phyloP scores from a whole-genome alignment of 164 flowering plant species.

The Vitis cinerea region DNA sequence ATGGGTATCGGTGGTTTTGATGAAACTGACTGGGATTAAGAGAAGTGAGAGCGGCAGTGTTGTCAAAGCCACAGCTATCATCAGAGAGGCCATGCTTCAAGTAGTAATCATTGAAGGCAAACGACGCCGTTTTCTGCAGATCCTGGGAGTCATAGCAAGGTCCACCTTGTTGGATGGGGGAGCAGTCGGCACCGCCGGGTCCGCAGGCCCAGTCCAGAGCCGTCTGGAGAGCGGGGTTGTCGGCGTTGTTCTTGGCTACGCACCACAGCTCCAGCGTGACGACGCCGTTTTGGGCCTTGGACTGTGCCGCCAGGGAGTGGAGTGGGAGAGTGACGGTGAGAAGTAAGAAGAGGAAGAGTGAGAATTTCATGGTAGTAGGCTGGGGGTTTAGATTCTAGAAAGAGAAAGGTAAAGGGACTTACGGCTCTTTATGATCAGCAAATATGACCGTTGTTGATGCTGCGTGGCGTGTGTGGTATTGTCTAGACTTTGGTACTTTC shows the following conservation, averaged over 20 bases:
- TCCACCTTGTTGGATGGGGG: conserved; percentile 61
- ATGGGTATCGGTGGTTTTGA: no score
- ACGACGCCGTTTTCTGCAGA: conserved; percentile 62
- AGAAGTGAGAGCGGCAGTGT: conserved; percentile 67
- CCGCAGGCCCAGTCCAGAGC: conserved; percentile 93
- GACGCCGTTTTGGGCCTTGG: conserved; percentile 22
- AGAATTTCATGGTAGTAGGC: neutral
- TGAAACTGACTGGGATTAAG: conserved; percentile 65
- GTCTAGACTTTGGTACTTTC: no score
- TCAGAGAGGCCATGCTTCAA: conserved; percentile 45
- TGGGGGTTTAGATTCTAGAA: neutral
- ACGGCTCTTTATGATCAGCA: no score
- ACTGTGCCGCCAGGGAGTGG: neutral
- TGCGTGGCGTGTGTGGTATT: no score
- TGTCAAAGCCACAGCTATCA: conserved; percentile 56
- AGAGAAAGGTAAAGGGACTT: neutral
- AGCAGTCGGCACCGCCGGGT: conserved; percentile 67
- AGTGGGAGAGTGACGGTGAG: conserved; percentile 8
- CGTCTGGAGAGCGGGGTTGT: conserved; percentile 59
- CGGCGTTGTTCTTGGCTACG: conserved; percentile 93
- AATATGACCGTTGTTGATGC: no score
- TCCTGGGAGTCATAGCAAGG: conserved; percentile 58
- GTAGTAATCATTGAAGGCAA: conserved; percentile 78
- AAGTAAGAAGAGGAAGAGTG: conserved; percentile 4
- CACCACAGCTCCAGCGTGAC: conserved; percentile 65